Evolutionary conservation across 2,329 filamentous ascomycete genomes (phyloP).

Genomic region (Trematosphaeria pertusa): DNA sequence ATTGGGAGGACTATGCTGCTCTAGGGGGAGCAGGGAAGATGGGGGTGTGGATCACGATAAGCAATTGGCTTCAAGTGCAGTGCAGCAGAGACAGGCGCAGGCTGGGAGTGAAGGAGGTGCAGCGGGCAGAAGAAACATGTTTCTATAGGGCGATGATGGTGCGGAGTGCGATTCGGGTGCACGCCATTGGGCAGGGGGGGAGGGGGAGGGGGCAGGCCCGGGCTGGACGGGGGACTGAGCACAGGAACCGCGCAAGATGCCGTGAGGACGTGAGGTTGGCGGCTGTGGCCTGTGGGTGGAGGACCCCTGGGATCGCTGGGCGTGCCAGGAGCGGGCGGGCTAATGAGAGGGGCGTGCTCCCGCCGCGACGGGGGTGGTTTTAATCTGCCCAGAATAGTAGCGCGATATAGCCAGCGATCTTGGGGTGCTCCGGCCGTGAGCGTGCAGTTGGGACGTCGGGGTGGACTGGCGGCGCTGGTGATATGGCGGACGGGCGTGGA

Average conservation of each 20-base stretch:
- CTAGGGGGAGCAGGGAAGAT: constrained; percentile 24
- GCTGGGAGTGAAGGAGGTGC: constrained; percentile 25
- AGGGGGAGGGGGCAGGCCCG: constrained; percentile 38
- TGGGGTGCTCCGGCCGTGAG: constrained; percentile 5
- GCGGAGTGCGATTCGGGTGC: constrained; percentile 31
- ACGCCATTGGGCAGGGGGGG: constrained; percentile 30
- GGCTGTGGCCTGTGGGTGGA: constrained; percentile 29
- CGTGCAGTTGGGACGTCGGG: background rate
- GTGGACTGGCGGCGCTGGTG: too few relatives aligned
- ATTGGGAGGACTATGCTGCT: constrained; percentile 27
- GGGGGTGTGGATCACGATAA: constrained; percentile 31
- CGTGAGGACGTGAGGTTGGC: constrained; percentile 31
- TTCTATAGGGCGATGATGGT: constrained; percentile 38
- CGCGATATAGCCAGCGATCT: too few relatives aligned
- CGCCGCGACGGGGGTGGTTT: constrained; percentile 18
- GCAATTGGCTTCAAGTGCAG: constrained; percentile 35
- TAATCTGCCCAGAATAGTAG: constrained; percentile 31
- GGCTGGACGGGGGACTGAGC: constrained; percentile 33
- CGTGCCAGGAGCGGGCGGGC: constrained; percentile 14
- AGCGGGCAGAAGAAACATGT: constrained; percentile 35
- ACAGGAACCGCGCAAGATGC: constrained; percentile 22
- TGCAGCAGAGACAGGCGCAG: constrained; percentile 34
- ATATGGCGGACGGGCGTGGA: too few relatives aligned
- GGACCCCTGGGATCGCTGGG: constrained; percentile 15
- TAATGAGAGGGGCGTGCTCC: constrained; percentile 30